Base-by-base conservation (phyloP, 768 basidiomycete genomes). In the Piloderma croceum region DNA sequence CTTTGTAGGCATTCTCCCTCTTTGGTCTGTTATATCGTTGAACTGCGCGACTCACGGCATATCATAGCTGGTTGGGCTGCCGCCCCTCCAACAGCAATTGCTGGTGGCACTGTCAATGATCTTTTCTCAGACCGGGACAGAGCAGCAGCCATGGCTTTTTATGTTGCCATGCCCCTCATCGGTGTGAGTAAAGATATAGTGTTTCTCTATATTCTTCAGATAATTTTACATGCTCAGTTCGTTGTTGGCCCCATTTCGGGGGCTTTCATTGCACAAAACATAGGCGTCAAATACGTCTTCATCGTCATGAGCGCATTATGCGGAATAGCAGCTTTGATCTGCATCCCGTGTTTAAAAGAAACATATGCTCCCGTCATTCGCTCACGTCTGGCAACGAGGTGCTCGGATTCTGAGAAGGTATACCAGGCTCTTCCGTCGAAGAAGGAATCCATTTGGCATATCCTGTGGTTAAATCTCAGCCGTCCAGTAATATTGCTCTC, bases 101-200 rank as follows among this genome's bases (percentile, higher is more conserved):
- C 78, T 32, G 75, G 71, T 10, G 76, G 74, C 0, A 60, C 63
- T 22, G 51, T 79, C 10, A 64, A 68, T n/a, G 78, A 79, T 47
- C 57, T 80, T n/a, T 80, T 78, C 44, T 64, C 71, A 0, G 72
- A 71, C 43, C 62, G 53, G 13, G 77, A 80, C 13, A 69, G 78
- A 19, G 79, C 76, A 2, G 65, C 68, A 2, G 77, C 78, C 2
- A 80, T 81, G 76, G 69, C 76, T 1, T 37, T 77, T 10, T 79
- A 71, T 47, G 66, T 56, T 17, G 52, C 79, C 1, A 79, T 74
- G 0, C 76, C 77, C 27, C 57, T 79, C 22, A 61, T 77, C 25
- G 77, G 69, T 47, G 24, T n/a, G n/a, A n/a, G n/a, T n/a, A n/a
- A n/a, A n/a, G n/a, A n/a, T n/a, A n/a, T n/a, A n/a, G n/a, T n/a